Evolutionary conservation across 441 rosid genomes (phyloP), one percentile per base, ranked within the genome.

Genomic region (Macaranga tanarius): DNA sequence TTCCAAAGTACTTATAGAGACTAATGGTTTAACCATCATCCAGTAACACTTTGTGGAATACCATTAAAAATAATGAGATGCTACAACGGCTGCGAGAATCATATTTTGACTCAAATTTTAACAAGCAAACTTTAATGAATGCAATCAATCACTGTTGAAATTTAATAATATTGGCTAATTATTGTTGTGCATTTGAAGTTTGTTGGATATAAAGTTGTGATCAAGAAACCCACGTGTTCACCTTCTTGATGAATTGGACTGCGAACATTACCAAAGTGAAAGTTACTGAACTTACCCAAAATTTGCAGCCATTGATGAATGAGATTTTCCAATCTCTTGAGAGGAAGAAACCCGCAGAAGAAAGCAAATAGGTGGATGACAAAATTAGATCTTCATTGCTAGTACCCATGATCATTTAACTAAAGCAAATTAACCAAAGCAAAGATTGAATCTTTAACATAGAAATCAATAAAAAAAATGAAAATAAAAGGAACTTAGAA

Each of bases 41-140:
- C 19, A 96, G 91, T 69, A 84, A 51, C 78, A 88, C 89, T 79
- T 89, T 93, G 50, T 93, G 97, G 96, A 79, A 86, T 77, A 96
- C 97, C 31, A 86, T 91, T 73, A 70, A 88, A 86, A 90, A 79
- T 59, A 90, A 88, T 72, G 87, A 86, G 42, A 86, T 76, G 7
- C 90, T 93, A 38, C 75, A 79, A 61, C 90, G 86, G 77, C 89
- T 93, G 57, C 79, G 82, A 67, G 77, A 76, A 23, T 80, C 85
- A 34, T 81, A 71, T 50, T 4, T 23, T 4, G 11, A n/a, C 48
- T 66, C 81, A 84, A 91, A 91, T n/a, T 89, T 51, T 51, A 72
- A 74, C 16, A 47, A 16, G 22, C 63, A 6, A 0, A 56, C 9
- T 42, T 42, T 10, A 10, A 42, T 42, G 45, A 10, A 42, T 42